Conservation (phyloP, 176 grass and related monocot genomes). For the Elaeis guineensis region DNA sequence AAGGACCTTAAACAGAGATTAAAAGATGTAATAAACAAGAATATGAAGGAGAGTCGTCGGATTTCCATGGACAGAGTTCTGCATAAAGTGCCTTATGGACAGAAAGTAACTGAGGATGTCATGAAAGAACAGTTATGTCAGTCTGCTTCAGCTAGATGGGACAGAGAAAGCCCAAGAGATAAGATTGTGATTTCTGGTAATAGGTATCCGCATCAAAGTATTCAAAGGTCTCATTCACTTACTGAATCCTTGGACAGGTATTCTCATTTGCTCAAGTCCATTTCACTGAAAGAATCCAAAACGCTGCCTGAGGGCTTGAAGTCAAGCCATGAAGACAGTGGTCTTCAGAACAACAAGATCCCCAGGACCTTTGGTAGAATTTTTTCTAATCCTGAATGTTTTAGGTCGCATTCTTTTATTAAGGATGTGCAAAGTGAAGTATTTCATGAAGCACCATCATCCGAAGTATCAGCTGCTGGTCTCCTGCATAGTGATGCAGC, state of each 20-base stretch:
- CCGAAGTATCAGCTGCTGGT: background rate
- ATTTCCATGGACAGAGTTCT: conserved; percentile 86
- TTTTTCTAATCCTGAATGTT: conserved; percentile 13
- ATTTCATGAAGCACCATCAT: conserved; percentile 20
- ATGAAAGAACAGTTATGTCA: conserved; percentile 30
- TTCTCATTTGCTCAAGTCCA: conserved; percentile 52
- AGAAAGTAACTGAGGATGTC: conserved; percentile 35
- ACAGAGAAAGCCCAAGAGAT: conserved; percentile 32
- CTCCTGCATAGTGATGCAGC: conserved; percentile 4
- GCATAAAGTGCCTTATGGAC: conserved; percentile 85
- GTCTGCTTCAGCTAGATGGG: conserved; percentile 59
- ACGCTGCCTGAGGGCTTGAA: conserved; percentile 20
- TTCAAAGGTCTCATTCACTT: conserved; percentile 65
- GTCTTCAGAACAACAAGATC: conserved; percentile 16
- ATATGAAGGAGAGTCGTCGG: conserved; percentile 48
- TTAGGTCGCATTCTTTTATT: conserved; percentile 18
- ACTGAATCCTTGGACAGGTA: conserved; percentile 68
- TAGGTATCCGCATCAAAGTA: conserved; percentile 26
- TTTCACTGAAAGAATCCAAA: conserved; percentile 47
- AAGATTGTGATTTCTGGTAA: conserved; percentile 17
- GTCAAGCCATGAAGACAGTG: conserved; percentile 33
- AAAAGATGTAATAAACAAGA: conserved; percentile 10
- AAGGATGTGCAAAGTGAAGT: conserved; percentile 22
- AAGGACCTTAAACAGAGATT: conserved; percentile 2
- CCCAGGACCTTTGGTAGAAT: conserved; percentile 12